Evolutionary conservation across 2,329 filamentous ascomycete genomes (phyloP), one percentile per base, ranked within the genome.

Genomic region (Anthostomella pinea): DNA sequence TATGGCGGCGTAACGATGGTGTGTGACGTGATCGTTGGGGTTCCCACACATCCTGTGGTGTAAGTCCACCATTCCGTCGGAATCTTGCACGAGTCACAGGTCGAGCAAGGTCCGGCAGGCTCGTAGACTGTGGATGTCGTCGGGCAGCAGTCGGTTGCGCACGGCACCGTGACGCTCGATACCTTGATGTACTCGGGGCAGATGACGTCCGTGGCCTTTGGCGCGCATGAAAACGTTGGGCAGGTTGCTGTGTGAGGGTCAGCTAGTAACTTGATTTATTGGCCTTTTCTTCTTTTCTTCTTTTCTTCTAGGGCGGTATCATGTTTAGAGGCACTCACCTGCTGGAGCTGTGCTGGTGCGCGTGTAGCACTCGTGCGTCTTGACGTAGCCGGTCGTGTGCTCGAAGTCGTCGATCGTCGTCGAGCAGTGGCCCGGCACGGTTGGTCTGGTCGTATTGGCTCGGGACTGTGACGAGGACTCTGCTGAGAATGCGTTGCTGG

Each of bases 81-180:
- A 30, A 56, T 41, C 10, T 30, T 45, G 40, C 56, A 59, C 7
- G 37, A 34, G 22, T 47, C 49, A 32, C 56, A 57, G 4, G 47
- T 56, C 21, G 53, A 45, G 38, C 56, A 59, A 11, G 46, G 29
- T 3, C 33, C 42, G 9, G 9, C 39, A 6, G 45, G 31, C 31
- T 40, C 49, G 31, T 45, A 48, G 15, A 43, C 35, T 5, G 56
- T 59, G 23, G 57, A 43, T 7, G 65, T 69, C 8, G 38, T 48
- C n/a, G 57, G 57, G 49, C 66, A 69, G 51, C 61, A 65, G 35
- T 59, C 47, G 14, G 60, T 62, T 23, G 47, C 40, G 43, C 64
- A 64, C 11, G 66, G 66, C 3, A 66, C 56, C 15, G 51, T 46
- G 4, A 54, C 42, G 28, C 56, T 62, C n/a, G 54, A 57, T 11